Evolutionary conservation across 345 rosid species (phyloP), one percentile per base, ranked within the genome.

Genomic region (Erodium maritimum): DNA sequence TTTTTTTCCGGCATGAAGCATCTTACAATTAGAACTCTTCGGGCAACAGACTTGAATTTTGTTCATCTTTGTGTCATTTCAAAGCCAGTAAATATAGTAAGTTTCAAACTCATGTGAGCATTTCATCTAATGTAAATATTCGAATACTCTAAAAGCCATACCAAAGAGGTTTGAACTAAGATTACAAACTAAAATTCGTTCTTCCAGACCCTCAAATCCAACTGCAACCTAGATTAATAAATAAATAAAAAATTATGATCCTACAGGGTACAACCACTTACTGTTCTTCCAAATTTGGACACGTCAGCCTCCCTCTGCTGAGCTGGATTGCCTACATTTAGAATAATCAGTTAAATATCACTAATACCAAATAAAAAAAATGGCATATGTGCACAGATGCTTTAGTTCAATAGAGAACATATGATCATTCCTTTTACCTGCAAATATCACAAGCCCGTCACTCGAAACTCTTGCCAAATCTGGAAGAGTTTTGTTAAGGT

Each of bases 401-500:
- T 5, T 29, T 29, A 11, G 37, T 29, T 29, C 37, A 29, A 29
- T 29, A 29, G 5, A 29, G 37, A 29, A 11, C 37, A 29, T 11
- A 29, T 5, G 37, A 6, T 29, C 37, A 6, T 29, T 29, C 37
- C 37, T 5, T 29, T 65, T 79, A 89, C 99, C 99, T 25, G 97
- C 73, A 71, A 93, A 89, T 25, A 82, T 73, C 69, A 85, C 66
- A 0, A 93, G 54, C 65, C 90, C 89, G 65, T 83, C 94, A 54
- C 91, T 63, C 25, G 37, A 29, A 5, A 93, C 90, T 74, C 97
- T 82, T 10, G 90, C 90, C 56, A 93, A 77, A 66, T 89, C 97
- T 12, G 97, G 95, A 29, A 93, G 91, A 12, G 95, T 87, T 74
- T 70, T 85, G 80, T 94, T 94, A 52, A 94, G 73, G 80, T 94